Evolutionary conservation across 257 asterid species (phyloP).

Genomic region (Salvia rosmarinus): DNA sequence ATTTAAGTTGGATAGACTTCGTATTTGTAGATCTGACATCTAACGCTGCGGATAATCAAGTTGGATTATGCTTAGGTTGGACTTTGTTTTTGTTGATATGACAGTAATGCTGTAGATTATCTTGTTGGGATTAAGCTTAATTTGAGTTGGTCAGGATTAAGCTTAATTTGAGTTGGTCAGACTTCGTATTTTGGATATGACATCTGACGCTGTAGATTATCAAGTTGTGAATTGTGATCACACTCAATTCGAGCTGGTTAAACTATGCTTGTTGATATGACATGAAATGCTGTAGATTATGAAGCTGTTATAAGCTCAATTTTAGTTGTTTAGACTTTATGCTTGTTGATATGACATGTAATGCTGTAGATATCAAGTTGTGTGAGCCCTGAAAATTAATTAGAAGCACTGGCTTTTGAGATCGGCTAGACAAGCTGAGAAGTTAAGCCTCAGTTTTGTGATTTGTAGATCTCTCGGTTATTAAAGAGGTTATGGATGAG

Average conservation of each 20-base stretch:
- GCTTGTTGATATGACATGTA: background rate
- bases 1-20: constrained; percentile 3
- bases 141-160: background rate
- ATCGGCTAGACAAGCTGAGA: constrained; percentile 4
- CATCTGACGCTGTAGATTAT: constrained; percentile 5
- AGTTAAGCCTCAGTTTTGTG: constrained; percentile 14
- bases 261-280: background rate
- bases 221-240: constrained; percentile 3
- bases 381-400: background rate
- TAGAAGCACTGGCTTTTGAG: background rate
- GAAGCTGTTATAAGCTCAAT: background rate
- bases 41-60: background rate
- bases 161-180: background rate
- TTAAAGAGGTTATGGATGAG: constrained; percentile 72
- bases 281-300: constrained; percentile 1
- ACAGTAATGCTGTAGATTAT: background rate
- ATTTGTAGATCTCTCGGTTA: constrained; percentile 66
- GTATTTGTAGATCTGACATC: background rate
- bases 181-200: background rate
- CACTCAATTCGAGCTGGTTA: constrained; percentile 3
- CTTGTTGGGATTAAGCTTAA: background rate
- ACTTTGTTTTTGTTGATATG: background rate
- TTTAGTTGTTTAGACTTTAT: background rate
- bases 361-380: constrained; percentile 16
- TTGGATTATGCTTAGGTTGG: background rate